phyloP scores from a whole-genome alignment of 2,329 filamentous ascomycete genomes.

The Fonsecaea multimorphosa region DNA sequence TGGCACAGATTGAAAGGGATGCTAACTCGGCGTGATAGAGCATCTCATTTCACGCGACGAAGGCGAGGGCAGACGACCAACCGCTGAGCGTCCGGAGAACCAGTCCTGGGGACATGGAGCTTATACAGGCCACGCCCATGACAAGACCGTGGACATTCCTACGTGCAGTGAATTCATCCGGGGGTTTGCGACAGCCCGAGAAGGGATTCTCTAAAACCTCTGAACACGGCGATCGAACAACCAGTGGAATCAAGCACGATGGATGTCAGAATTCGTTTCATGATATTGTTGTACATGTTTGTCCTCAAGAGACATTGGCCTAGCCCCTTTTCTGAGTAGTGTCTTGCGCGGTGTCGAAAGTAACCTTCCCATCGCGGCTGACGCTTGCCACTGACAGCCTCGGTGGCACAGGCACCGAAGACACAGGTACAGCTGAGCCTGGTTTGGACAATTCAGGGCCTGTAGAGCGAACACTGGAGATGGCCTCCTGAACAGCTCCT shows the following conservation, averaged over 20 bases:
- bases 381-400: conserved; percentile 59
- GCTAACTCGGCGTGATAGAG: too few relatives aligned
- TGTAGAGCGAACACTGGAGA: conserved; percentile 43
- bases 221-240: background rate
- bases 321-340: conserved; percentile 52
- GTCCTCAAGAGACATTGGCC: background rate
- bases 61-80: too few relatives aligned
- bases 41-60: too few relatives aligned
- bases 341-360: conserved; percentile 55
- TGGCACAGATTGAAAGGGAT: too few relatives aligned
- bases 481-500: conserved; percentile 68
- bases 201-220: background rate
- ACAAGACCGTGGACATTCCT: background rate
- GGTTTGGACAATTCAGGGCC: conserved; percentile 22
- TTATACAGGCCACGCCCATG: too few relatives aligned
- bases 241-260: background rate
- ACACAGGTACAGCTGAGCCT: conserved; percentile 38
- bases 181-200: background rate
- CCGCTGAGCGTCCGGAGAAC: too few relatives aligned
- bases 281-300: conserved; percentile 20
- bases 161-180: too few relatives aligned
- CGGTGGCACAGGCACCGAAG: conserved; percentile 41
- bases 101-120: too few relatives aligned
- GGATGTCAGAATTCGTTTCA: background rate
- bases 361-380: conserved; percentile 68